Evolutionary conservation across 495 filamentous ascomycete genomes (phyloP).

Genomic region (Wilcoxina mikolae): DNA sequence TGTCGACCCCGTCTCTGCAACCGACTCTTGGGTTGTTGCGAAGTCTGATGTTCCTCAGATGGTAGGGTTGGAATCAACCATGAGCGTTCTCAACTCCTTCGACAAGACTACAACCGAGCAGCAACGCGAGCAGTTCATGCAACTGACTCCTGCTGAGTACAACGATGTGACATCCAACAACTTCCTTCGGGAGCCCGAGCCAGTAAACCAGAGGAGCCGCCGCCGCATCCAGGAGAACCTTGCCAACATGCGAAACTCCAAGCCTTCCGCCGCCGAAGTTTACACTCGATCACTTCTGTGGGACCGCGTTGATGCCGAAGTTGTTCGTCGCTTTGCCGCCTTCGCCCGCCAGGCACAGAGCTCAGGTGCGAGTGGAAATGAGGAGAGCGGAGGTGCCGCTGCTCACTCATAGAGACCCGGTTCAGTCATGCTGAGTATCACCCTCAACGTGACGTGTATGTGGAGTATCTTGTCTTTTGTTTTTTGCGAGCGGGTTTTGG

Average conservation of each 20-base stretch:
- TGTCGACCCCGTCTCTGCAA: slow-evolving; percentile 19
- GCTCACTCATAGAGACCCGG: slow-evolving; percentile 5
- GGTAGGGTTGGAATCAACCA: slow-evolving; percentile 28
- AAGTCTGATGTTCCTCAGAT: slow-evolving; percentile 27
- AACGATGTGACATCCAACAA: slow-evolving; percentile 64
- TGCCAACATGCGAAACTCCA: slow-evolving; percentile 56
- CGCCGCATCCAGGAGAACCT: slow-evolving; percentile 72
- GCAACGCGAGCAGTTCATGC: slow-evolving; percentile 77
- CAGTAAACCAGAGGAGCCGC: slow-evolving; percentile 39
- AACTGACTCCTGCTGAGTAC: slow-evolving; percentile 74
- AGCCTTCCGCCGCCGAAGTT: slow-evolving; percentile 62
- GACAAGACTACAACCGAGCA: slow-evolving; percentile 63
- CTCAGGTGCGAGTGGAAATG: slow-evolving; percentile 24
- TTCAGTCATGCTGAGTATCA: neutral
- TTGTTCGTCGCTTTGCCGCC: slow-evolving; percentile 91
- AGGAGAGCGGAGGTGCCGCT: slow-evolving; percentile 16
- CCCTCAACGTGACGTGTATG: neutral
- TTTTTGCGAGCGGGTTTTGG: slow-evolving; percentile 11
- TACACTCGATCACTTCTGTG: slow-evolving; percentile 88
- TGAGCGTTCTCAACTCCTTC: slow-evolving; percentile 26
- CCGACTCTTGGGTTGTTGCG: slow-evolving; percentile 24
- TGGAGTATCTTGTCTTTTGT: slow-evolving; percentile 11
- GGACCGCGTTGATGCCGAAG: slow-evolving; percentile 82
- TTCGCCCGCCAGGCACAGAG: slow-evolving; percentile 36
- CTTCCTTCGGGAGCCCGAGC: slow-evolving; percentile 41